Evolutionary conservation across 129 eudicot genomes (phyloP).

Genomic region (Artemisia tridentata): DNA sequence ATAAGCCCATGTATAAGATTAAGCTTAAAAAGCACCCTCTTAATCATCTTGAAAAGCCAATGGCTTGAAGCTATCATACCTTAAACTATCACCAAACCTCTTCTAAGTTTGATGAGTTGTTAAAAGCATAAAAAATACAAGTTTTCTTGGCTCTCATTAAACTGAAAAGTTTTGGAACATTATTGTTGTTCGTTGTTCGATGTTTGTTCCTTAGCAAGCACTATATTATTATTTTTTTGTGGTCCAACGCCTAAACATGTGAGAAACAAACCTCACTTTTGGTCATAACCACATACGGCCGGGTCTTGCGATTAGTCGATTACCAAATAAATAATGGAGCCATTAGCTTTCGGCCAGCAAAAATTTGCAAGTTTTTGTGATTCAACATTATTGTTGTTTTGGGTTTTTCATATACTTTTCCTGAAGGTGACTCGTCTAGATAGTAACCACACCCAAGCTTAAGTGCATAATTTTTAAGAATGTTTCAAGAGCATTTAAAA

Average conservation of each 20-base stretch:
- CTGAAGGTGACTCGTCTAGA: neutral
- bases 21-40: too few relatives aligned
- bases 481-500: too few relatives aligned
- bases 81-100: neutral
- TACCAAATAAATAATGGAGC: constrained; percentile 22
- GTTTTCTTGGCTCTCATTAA: neutral
- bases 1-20: too few relatives aligned
- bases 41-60: neutral
- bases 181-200: constrained; percentile 28
- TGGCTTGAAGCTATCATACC: neutral
- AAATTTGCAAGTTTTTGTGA: neutral
- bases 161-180: constrained; percentile 30
- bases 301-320: constrained; percentile 6
- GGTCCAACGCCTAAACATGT: constrained; percentile 34
- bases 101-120: neutral
- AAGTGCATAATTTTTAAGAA: too few relatives aligned
- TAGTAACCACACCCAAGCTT: too few relatives aligned
- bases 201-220: constrained; percentile 30
- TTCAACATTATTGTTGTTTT: neutral
- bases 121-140: neutral
- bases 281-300: constrained; percentile 26
- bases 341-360: constrained; percentile 20
- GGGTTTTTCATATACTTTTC: neutral
- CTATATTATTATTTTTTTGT: constrained; percentile 15
- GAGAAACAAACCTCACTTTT: constrained; percentile 33